Evolutionary conservation across 83 land plant species (phyloP), one percentile per base, ranked within the genome.

Genomic region (Picea engelmannii): DNA sequence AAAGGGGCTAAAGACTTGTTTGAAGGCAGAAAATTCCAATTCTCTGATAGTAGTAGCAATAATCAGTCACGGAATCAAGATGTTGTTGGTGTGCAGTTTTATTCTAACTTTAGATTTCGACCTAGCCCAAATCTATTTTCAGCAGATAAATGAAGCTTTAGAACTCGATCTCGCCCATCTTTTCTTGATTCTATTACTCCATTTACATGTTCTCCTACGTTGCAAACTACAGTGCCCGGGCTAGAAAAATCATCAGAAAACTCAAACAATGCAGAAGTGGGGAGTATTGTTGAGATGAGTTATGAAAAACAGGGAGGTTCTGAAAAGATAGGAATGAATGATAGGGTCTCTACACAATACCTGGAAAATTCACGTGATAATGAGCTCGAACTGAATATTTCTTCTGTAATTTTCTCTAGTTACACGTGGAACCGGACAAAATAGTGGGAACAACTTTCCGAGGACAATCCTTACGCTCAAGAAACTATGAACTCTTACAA

Each of bases 181-280:
- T 92, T 92, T 75, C 87, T 92, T 55, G 90, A 92, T 82, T 81
- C 90, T 76, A 78, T 90, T 66, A 79, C 78, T 79, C 40, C 88
- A 4, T 38, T 87, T n/a, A 83, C 49, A 86, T 79, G 52, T 55
- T 73, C 92, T 76, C 71, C 85, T 27, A 23, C 64, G 17, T n/a
- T 84, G 25, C 64, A 55, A 58, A 38, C 38, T 73, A 15, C 35
- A 38, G 55, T 24, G 15, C 15, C 58, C 82, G 83, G 86, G 66
- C 27, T 25, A 65, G 82, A 77, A 69, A 84, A 78, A 61, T 20
- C 81, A 47, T 80, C 18, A 80, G 23, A 44, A 5, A 62, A 83
- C 13, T 47, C 66, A 3, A 27, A 40, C 49, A 75, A 44, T 60
- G 74, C 82, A 20, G 69, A 61, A 38, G 68, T 52, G 21, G 15